phyloP scores from a whole-genome alignment of 2,329 filamentous ascomycete species.

The Pseudocercospora macadamiae region DNA sequence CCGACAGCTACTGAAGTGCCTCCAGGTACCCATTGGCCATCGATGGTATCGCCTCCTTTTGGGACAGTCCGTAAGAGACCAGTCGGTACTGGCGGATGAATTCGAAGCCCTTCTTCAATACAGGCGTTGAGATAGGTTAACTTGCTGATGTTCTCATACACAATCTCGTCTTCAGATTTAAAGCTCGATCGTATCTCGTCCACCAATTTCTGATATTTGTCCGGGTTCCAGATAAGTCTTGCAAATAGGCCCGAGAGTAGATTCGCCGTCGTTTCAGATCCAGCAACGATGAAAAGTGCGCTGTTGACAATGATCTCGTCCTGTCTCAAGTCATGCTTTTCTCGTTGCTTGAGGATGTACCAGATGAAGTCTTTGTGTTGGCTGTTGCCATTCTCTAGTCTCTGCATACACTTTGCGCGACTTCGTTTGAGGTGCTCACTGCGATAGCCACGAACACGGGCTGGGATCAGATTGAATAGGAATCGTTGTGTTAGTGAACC shows the following conservation, averaged over 20 bases:
- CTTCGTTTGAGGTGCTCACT: constrained; percentile 17
- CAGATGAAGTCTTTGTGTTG: constrained; percentile 19
- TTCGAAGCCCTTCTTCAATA: constrained; percentile 17
- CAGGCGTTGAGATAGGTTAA: constrained; percentile 16
- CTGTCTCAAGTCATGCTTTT: constrained; percentile 25
- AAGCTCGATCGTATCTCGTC: constrained; percentile 47
- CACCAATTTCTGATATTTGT: constrained; percentile 57
- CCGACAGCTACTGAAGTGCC: constrained; percentile 15
- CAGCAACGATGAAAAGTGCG: constrained; percentile 58
- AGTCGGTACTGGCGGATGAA: constrained; percentile 13
- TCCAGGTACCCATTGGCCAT: constrained; percentile 13
- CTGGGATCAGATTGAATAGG: constrained; percentile 18
- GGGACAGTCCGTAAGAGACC: constrained; percentile 14
- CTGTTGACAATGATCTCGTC: constrained; percentile 39
- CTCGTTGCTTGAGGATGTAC: constrained; percentile 26
- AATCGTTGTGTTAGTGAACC: constrained; percentile 19
- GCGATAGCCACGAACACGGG: constrained; percentile 18
- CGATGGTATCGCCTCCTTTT: constrained; percentile 11
- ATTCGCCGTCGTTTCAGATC: constrained; percentile 78
- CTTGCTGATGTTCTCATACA: neutral
- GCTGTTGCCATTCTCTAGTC: constrained; percentile 18
- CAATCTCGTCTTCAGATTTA: constrained; percentile 5
- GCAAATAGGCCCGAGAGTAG: constrained; percentile 71
- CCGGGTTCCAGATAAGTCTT: constrained; percentile 66
- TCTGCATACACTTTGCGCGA: constrained; percentile 18